Conservation (phyloP, 495 filamentous ascomycete species). For the Bacidia rubella region DNA sequence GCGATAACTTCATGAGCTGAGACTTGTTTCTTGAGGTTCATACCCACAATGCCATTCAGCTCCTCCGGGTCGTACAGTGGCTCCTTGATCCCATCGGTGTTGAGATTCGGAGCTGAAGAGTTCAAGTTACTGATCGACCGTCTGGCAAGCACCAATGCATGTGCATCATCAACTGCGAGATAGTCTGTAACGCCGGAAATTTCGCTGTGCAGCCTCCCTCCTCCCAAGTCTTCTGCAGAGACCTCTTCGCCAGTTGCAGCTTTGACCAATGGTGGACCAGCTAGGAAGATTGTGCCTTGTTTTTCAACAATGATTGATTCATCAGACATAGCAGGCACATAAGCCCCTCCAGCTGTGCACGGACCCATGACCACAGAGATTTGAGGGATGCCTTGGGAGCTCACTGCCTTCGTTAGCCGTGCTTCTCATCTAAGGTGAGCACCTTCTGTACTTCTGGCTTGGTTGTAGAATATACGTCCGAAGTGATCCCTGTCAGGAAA, state of each 20-base stretch:
- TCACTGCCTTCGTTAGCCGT: constrained; percentile 32
- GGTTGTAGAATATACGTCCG: constrained; percentile 96
- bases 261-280: constrained; percentile 89
- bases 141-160: constrained; percentile 78
- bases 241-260: constrained; percentile 93
- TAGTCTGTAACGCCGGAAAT: constrained; percentile 95
- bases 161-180: constrained; percentile 84
- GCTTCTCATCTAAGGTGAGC: not conserved
- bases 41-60: constrained; percentile 74
- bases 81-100: constrained; percentile 34
- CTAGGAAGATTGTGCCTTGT: constrained; percentile 92
- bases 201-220: constrained; percentile 80
- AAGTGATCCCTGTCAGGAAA: constrained; percentile 95
- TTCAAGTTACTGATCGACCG: constrained; percentile 80
- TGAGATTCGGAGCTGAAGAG: constrained; percentile 41
- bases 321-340: constrained; percentile 94
- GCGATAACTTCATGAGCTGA: constrained; percentile 85
- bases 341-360: constrained; percentile 92
- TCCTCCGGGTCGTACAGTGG: constrained; percentile 74
- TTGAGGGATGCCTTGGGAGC: constrained; percentile 72
- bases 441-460: constrained; percentile 60
- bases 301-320: constrained; percentile 93
- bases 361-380: constrained; percentile 94
- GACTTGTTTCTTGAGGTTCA: constrained; percentile 73
- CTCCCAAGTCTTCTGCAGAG: constrained; percentile 82